Conservation (phyloP, 805 yeast species). For the Yamadazyma sp. region DNA sequence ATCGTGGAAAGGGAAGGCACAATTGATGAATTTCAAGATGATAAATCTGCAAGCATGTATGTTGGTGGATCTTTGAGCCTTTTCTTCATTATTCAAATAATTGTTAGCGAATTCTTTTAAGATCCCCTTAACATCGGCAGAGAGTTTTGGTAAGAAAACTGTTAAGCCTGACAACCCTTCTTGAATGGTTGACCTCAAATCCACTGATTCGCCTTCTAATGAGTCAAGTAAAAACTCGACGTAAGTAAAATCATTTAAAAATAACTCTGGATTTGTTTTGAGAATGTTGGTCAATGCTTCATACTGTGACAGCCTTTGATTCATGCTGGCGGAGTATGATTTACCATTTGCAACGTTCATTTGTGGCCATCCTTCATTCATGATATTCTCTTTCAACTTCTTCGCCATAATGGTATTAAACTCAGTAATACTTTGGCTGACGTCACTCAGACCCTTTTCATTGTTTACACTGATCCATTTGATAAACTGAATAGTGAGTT, state of each 20-base stretch:
- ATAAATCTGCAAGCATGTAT: conserved; percentile 57
- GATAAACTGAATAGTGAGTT: conserved; percentile 59
- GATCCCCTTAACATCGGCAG: conserved; percentile 33
- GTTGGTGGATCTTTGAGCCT: conserved; percentile 15
- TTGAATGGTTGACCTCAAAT: conserved; percentile 65
- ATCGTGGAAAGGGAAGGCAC: conserved; percentile 65
- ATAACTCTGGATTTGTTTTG: conserved; percentile 39
- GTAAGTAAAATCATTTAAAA: conserved; percentile 46
- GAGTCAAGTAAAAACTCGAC: conserved; percentile 70
- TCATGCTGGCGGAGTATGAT: conserved; percentile 29
- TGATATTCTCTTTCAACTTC: conserved; percentile 50
- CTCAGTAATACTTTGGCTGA: conserved; percentile 16
- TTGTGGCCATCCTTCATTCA: conserved; percentile 61
- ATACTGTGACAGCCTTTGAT: conserved; percentile 63
- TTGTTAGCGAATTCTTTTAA: conserved; percentile 38
- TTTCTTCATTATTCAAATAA: conserved; percentile 22
- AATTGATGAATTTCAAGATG: conserved; percentile 62
- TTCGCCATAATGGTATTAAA: conserved; percentile 46
- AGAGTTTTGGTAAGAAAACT: conserved; percentile 42
- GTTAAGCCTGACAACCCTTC: conserved; percentile 64
- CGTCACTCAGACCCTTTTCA: conserved; percentile 11
- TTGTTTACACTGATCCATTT: conserved; percentile 48
- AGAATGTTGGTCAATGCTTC: conserved; percentile 74
- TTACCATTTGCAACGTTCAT: conserved; percentile 32
- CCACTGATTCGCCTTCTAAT: conserved; percentile 58